Base-by-base conservation (phyloP, 805 yeast species). In the Yarrowia sp. region DNA sequence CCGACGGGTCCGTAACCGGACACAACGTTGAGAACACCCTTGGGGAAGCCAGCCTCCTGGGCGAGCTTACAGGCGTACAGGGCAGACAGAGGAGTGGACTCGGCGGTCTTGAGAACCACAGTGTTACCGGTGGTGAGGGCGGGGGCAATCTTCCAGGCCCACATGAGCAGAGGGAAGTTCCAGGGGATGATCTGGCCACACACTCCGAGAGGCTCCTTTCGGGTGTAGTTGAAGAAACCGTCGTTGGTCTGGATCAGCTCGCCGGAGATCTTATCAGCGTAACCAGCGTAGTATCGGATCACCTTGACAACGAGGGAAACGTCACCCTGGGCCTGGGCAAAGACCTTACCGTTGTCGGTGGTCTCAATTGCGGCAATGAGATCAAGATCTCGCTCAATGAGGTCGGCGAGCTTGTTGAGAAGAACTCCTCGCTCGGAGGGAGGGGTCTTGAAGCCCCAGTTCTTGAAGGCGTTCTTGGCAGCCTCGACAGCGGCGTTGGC, bases 281-380 rank as follows among this genome's bases (percentile, higher is more conserved):
- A 84, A 32, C 95, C 93, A 43, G 90, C 91, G 71, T 83, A 83
- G 72, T 86, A 87, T 69, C 83, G 82, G 76, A 86, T 79, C 43
- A 83, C 82, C 67, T 79, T 82, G 41, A 83, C 81, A 33, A 84
- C 77, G 66, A 82, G 86, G 24, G 79, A 79, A 33, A 88, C 81
- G 71, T 88, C 93, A 41, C 66, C 71, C 44, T 64, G 56, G 52
- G 74, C 69, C 67, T 69, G 71, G 35, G 65, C 64, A 41, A 62
- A 67, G 30, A 96, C 86, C 79, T 92, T 92, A 76, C 98, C 98
- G 75, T 90, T 89, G 76, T 92, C 97, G 76, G 88, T 80, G 24
- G 97, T 82, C 78, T 92, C 98, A 72, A 92, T 88, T 58, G 85
- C 79, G 22, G 97, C 93, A 66, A 92, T 78, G 38, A 82, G 77